Base-by-base conservation (phyloP, 73 alveolate species). In the Paramecium tetraurelia region DNA sequence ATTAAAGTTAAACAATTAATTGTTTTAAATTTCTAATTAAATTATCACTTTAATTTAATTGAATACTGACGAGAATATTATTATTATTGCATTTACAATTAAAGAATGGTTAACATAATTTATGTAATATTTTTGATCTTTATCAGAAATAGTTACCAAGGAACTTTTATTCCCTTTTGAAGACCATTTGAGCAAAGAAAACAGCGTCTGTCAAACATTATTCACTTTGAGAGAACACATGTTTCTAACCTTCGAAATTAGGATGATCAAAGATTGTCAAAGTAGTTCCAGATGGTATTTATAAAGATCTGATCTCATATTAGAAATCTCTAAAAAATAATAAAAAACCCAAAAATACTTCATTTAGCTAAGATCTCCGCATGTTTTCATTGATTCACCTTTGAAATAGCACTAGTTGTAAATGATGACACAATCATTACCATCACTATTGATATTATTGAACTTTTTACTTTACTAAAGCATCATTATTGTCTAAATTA, bases 231-330 rank as follows among this genome's bases (percentile, higher is more conserved):
- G 90, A 80, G 75, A 80, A 80, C 7, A 41, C 72, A 48, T 80
- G 90, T 7, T 80, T 80, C 24, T 48, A 33, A 20, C 90, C 90
- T 48, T 80, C 75, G 33, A 44, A 80, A 80, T 80, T 80, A 38
- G 90, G 90, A 41, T 80, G 70, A 46, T 80, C 90, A 41, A 24
- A 80, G 3, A 80, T 80, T 9, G 90, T 80, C 24, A 80, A 80
- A 20, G 90, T 80, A 0, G 75, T 44, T 40, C 90, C 90, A 40
- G 72, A 40, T 80, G 90, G 90, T 8, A 80, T 80, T 80, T 48
- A 31, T 2, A 80, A 44, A 43, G 90, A 80, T 80, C 57, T 80
- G 3, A 80, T 80, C 53, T 80, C 90, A 48, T 80, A 80, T 43
- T 40, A 14, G 48, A 80, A 80, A 22, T 80, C 90, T 14, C 90